A percentile compares a stretch with the other conserved stretches of the same genome.
Conservation (phyloP, 768 basidiomycete genomes). For the Amanita brunnescens region DNA sequence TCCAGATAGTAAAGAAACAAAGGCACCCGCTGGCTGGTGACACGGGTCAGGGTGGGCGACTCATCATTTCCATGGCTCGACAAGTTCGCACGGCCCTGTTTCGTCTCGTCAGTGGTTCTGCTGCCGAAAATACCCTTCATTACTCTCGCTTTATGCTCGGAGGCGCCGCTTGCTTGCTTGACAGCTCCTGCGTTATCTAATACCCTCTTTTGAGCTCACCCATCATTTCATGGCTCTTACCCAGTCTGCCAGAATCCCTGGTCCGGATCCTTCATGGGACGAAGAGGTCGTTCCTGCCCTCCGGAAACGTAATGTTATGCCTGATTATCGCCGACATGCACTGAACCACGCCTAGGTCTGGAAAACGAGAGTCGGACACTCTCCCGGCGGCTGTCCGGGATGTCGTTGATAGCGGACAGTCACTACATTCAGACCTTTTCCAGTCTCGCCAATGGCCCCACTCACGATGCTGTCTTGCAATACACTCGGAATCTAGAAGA, state of each 20-base stretch:
- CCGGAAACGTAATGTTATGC: conserved; percentile 53
- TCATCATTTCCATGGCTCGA: too few relatives aligned
- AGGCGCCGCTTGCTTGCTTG: too few relatives aligned
- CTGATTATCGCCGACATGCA: conserved; percentile 4
- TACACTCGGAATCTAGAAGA: conserved; percentile 3
- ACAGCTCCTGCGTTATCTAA: background rate
- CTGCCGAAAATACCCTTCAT: background rate
- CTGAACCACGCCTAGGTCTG: conserved; percentile 42
- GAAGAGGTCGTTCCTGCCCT: conserved; percentile 76
- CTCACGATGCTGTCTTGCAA: conserved; percentile 3
- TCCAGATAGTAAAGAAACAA: too few relatives aligned
- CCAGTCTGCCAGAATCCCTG: conserved; percentile 31
- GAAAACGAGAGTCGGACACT: conserved; percentile 75
- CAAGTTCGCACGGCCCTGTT: conserved; percentile 8
- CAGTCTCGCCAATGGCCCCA: conserved; percentile 11
- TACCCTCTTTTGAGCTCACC: background rate
- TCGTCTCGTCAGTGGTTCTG: background rate
- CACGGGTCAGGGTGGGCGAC: too few relatives aligned
- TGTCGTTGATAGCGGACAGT: conserved; percentile 49
- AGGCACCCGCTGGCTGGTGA: too few relatives aligned
- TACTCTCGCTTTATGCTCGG: background rate
- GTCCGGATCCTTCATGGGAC: conserved; percentile 64
- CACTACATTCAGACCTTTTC: conserved; percentile 32
- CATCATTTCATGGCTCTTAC: conserved; percentile 30
- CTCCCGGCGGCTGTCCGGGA: conserved; percentile 65